These are phyloP conservation scores for Aphanocladium album DNA, from an alignment of 2,329 filamentous ascomycete species.

Conservation along the genomic window DNA sequence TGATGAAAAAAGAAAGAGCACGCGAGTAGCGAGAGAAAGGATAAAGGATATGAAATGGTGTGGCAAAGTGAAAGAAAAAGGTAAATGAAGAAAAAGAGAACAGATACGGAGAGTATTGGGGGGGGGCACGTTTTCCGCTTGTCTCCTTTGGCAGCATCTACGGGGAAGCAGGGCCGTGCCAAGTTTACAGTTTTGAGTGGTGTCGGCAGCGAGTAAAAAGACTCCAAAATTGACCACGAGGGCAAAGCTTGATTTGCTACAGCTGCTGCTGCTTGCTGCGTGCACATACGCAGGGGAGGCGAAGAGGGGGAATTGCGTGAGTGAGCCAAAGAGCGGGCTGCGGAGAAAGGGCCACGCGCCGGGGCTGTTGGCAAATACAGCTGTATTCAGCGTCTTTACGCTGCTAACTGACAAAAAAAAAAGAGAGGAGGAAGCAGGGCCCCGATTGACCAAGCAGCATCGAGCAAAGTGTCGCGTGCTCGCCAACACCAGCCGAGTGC, in stretches of 20 bases:
- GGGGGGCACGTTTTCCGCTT: not conserved
- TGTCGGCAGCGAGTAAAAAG: not conserved
- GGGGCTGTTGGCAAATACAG: not conserved
- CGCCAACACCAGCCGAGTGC: conserved; percentile 17
- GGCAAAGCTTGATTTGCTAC: not conserved
- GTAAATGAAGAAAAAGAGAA: not conserved
- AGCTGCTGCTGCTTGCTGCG: too few species aligned
- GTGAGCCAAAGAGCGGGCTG: not conserved
- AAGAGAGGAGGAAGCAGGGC: not conserved
- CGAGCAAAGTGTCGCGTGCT: conserved; percentile 41
- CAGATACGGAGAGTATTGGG: not conserved
- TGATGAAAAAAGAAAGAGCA: not conserved
- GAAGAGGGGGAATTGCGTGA: not conserved
- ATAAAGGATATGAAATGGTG: not conserved
- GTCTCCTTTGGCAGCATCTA: not conserved
- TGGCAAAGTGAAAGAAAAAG: not conserved
- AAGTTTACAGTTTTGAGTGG: not conserved
- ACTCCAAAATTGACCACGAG: not conserved
- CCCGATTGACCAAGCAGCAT: conserved; percentile 39
- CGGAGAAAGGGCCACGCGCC: conserved; percentile 3
- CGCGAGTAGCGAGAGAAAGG: not conserved
- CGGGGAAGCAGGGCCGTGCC: not conserved
- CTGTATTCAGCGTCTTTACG: too few species aligned
- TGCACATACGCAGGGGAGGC: not conserved
- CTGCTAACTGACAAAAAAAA: conserved; percentile 3